Evolutionary conservation across 2,329 filamentous ascomycete species (phyloP), one percentile per base, ranked within the genome.

Genomic region (Diaporthe eres): DNA sequence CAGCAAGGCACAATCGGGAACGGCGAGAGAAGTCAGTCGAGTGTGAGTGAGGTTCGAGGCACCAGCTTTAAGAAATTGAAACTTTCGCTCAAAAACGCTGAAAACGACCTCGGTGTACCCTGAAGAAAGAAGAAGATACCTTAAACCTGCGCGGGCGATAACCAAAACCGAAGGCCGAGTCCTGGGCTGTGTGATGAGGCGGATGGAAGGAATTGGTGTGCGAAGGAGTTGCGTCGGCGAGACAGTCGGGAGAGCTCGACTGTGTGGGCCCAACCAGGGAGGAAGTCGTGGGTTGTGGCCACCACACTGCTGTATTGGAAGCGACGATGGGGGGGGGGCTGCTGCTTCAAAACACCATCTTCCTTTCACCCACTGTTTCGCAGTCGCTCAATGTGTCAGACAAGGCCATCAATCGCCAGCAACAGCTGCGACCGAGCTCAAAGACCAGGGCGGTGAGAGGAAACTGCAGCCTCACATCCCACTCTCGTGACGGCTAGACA

Each of bases 41-140:
- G 51, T 51, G 13, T 28, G 25, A 47, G 44, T 19, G 39, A 65
- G 60, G 39, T 42, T 61, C 37, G 47, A 22, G 17, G 34, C 65
- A 65, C 51, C n/a, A 68, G 72, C 74, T 73, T 60, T 73, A 73
- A 72, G n/a, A 65, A 73, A 73, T 47, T 57, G 47, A 77, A 72
- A 63, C 42, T 34, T 75, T 49, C 76, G 74, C 74, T 75, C 49
- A 51, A 71, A 77, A 75, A 70, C 73, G 73, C 73, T 77, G 73
- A 58, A 73, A 68, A 31, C 37, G 61, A 58, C 55, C 25, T 61
- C 47, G 49, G 49, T 74, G 58, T 67, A 61, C 72, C 55, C 74
- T 65, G 74, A 63, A 67, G 70, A 47, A 65, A 74, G 74, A 77
- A 77, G 74, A 72, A 68, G 74, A 75, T 75, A 65, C 49, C 55